Evolutionary conservation across 257 asterid genomes (phyloP).

Genomic region (Gentiana dahurica): DNA sequence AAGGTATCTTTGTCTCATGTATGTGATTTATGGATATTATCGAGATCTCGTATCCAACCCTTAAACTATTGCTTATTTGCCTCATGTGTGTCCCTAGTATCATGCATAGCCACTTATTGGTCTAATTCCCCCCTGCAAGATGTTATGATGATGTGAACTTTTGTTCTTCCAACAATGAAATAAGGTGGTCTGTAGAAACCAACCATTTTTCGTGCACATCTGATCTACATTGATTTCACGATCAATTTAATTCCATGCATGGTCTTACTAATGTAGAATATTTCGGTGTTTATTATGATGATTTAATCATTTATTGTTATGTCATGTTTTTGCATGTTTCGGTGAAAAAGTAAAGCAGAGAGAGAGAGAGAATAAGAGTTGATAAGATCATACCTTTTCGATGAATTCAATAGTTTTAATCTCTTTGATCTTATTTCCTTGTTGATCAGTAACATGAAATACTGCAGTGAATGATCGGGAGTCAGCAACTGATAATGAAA

Average conservation of each 20-base stretch:
- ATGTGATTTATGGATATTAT: no score
- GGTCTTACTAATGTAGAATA: background rate
- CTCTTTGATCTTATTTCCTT: conserved; percentile 75
- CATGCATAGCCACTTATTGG: no score
- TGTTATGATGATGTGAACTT: background rate
- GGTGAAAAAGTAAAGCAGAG: background rate
- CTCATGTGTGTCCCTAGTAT: no score
- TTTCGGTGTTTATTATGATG: background rate
- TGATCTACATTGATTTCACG: conserved; percentile 4
- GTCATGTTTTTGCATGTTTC: conserved; percentile 1
- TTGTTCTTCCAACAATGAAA: conserved; percentile 1
- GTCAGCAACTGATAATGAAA: background rate
- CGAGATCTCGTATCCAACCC: no score
- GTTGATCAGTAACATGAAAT: conserved; percentile 92
- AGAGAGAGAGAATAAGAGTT: background rate
- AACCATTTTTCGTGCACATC: conserved; percentile 1
- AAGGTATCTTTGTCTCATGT: no score
- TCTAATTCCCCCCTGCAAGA: no score
- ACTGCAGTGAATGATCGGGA: conserved; percentile 38
- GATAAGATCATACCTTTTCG: conserved; percentile 53
- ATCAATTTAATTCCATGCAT: conserved; percentile 4
- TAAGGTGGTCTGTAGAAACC: conserved; percentile 1
- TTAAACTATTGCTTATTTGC: no score
- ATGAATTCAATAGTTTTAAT: conserved; percentile 55
- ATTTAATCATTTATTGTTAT: conserved; percentile 12